Conservation (phyloP, 2,329 filamentous ascomycete genomes). For the Paecilomyces dactylethromorphus region DNA sequence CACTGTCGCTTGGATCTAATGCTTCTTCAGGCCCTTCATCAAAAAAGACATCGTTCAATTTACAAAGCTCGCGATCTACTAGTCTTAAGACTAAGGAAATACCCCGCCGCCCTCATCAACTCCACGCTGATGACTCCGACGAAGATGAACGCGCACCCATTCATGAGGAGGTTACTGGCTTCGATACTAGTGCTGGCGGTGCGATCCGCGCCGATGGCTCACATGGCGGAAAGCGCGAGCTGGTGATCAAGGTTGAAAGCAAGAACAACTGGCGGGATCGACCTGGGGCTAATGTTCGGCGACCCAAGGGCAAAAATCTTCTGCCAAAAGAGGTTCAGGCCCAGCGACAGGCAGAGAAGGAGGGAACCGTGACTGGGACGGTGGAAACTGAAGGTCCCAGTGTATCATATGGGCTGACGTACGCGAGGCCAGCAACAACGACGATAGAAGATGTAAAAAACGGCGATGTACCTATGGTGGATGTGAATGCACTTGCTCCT, state of each 20-base stretch:
- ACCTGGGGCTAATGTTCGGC: conserved; percentile 45
- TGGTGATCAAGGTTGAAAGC: conserved; percentile 73
- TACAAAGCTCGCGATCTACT: conserved; percentile 13
- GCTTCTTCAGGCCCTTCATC: conserved; percentile 36
- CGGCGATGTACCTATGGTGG: conserved; percentile 22
- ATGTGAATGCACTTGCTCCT: conserved; percentile 10
- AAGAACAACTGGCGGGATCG: conserved; percentile 66
- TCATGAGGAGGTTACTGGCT: conserved; percentile 47
- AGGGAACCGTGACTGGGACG: conserved; percentile 23
- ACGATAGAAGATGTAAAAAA: conserved; percentile 11
- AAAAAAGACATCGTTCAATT: conserved; percentile 27
- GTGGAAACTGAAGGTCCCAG: conserved; percentile 47
- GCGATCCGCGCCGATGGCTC: conserved; percentile 33
- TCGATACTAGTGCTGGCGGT: conserved; percentile 40
- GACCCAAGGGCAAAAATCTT: conserved; percentile 49
- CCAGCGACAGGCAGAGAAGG: conserved; percentile 35
- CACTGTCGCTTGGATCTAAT: conserved; percentile 13
- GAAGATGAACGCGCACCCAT: conserved; percentile 29
- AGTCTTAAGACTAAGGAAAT: conserved; percentile 9
- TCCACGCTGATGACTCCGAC: conserved; percentile 48
- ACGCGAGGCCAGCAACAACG: conserved; percentile 27
- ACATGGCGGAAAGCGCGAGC: conserved; percentile 49
- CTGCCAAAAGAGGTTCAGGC: conserved; percentile 53
- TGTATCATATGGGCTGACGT: conserved; percentile 50
- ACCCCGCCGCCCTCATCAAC: conserved; percentile 21